Evolutionary conservation across 1,139 yeast genomes (phyloP).

Genomic region (Zygotorulaspora mrakii): DNA sequence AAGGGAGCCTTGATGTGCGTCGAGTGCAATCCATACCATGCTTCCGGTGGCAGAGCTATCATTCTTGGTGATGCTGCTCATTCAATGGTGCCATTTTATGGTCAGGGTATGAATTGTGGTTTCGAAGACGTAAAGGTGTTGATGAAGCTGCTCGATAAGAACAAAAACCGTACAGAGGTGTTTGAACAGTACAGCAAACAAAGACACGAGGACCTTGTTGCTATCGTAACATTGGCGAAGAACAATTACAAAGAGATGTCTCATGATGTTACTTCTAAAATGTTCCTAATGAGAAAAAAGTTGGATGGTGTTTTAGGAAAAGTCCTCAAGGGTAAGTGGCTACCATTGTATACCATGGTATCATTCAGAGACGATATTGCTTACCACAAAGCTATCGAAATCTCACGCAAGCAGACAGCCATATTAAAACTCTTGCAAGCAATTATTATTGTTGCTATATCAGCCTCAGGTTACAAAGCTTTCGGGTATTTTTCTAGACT

Average conservation of each 20-base stretch:
- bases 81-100: constrained; percentile 95
- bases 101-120: constrained; percentile 97
- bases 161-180: constrained; percentile 46
- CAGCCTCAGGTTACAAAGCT: constrained; percentile 9
- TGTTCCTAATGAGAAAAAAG: constrained; percentile 61
- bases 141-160: constrained; percentile 50
- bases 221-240: constrained; percentile 76
- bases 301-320: constrained; percentile 65
- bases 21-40: constrained; percentile 65
- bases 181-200: constrained; percentile 53
- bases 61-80: constrained; percentile 93
- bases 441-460: constrained; percentile 13
- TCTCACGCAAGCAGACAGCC: constrained; percentile 48
- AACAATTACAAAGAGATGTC: constrained; percentile 88
- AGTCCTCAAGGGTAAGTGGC: constrained; percentile 58
- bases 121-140: constrained; percentile 81
- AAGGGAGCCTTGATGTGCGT: constrained; percentile 72
- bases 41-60: constrained; percentile 53
- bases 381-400: constrained; percentile 66
- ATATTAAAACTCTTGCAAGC: constrained; percentile 34
- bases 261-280: constrained; percentile 63
- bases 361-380: constrained; percentile 81
- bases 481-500: constrained; percentile 3
- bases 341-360: constrained; percentile 89
- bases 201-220: constrained; percentile 63